phyloP scores from a whole-genome alignment of 768 basidiomycete species.

The Trametes punicea region DNA sequence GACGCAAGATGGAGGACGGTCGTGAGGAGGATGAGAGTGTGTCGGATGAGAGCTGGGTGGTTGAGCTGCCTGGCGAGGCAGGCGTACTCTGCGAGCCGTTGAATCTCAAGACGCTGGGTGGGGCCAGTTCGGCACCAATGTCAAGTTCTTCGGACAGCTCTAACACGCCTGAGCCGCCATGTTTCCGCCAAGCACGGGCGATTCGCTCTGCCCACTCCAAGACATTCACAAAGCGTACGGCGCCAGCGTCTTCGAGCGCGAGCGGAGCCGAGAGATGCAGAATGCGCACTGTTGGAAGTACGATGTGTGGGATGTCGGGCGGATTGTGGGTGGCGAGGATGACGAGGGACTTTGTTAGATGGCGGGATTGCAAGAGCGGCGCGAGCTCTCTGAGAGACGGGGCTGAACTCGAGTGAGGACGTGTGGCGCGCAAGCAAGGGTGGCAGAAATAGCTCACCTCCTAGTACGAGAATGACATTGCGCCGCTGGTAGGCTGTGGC shows the following conservation, averaged over 20 bases:
- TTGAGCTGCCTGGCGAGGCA: constrained; percentile 22
- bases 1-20: constrained; percentile 11
- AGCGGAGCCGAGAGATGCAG: constrained; percentile 34
- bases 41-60: constrained; percentile 16
- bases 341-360: constrained; percentile 36
- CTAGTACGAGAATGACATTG: constrained; percentile 37
- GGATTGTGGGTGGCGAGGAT: constrained; percentile 37
- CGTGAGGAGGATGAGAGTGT: constrained; percentile 2
- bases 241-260: constrained; percentile 31
- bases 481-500: constrained; percentile 24
- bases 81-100: constrained; percentile 24
- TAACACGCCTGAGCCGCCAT: constrained; percentile 28
- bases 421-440: not conserved
- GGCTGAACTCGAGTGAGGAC: constrained; percentile 23
- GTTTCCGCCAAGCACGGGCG: constrained; percentile 35
- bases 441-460: constrained; percentile 30
- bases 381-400: constrained; percentile 32
- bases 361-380: constrained; percentile 33
- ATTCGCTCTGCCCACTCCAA: constrained; percentile 42
- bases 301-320: constrained; percentile 27
- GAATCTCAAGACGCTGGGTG: constrained; percentile 25
- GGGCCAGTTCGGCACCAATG: constrained; percentile 23
- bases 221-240: constrained; percentile 34
- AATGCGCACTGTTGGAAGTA: constrained; percentile 33
- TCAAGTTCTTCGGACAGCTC: constrained; percentile 27